A percentile compares a stretch with the other conserved stretches of the same genome.
These are phyloP conservation scores for Pythium dissimile DNA, from an alignment of 352 stramenopile genomes.

Conservation along the genomic window DNA sequence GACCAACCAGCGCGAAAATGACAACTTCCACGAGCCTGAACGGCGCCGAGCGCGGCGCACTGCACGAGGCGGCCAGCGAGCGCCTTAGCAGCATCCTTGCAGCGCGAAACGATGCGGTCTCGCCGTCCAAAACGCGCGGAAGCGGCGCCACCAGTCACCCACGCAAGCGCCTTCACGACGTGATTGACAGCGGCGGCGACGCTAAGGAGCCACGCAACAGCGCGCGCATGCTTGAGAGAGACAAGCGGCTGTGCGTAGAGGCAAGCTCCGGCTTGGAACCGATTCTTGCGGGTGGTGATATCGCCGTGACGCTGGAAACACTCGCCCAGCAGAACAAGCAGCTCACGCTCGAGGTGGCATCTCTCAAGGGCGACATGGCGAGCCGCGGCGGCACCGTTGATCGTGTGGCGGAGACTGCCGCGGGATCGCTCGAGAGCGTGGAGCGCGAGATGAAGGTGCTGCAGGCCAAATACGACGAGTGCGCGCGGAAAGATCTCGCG, in stretches of 20 bases:
- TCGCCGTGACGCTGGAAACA: conserved; percentile 20
- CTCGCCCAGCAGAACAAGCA: conserved; percentile 34
- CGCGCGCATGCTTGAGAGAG: not conserved
- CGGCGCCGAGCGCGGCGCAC: not conserved
- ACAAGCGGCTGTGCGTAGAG: conserved; percentile 5
- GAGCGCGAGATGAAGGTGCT: conserved; percentile 37
- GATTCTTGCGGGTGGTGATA: conserved; percentile 8
- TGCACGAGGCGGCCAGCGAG: not conserved
- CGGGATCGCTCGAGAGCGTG: conserved; percentile 32
- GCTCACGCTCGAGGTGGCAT: not conserved
- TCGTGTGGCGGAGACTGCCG: conserved; percentile 32
- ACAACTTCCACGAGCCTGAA: conserved; percentile 1
- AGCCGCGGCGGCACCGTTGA: conserved; percentile 34
- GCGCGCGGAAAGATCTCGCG: conserved; percentile 38
- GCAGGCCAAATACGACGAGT: conserved; percentile 45
- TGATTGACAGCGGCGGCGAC: not conserved
- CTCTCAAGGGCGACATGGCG: conserved; percentile 36
- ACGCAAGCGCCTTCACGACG: conserved; percentile 5
- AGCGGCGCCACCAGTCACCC: not conserved
- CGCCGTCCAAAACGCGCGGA: not conserved
- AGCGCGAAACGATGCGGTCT: not conserved
- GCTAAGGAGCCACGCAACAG: not conserved
- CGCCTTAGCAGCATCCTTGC: not conserved
- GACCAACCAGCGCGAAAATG: conserved; percentile 3
- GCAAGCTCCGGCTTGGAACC: not conserved